These are phyloP conservation scores for Trametes polyzona DNA, from an alignment of 1,284 basidiomycete genomes.

Conservation along the genomic window DNA sequence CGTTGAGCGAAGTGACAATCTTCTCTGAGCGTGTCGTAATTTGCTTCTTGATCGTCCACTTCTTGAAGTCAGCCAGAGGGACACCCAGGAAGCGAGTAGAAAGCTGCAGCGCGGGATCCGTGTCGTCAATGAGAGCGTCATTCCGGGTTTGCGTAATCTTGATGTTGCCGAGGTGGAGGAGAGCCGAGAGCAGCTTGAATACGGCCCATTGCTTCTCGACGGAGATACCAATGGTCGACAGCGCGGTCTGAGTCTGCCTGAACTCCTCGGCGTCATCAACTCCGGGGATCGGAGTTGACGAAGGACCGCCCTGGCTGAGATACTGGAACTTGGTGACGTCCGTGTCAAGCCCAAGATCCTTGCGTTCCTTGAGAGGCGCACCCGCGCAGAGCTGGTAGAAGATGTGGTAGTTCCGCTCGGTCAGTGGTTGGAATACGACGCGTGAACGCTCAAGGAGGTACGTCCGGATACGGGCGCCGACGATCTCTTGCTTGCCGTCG, in stretches of 20 bases:
- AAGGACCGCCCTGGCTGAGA: conserved; percentile 90
- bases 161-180: conserved; percentile 97
- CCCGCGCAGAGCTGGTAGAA: conserved; percentile 99
- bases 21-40: conserved; percentile 94
- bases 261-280: conserved; percentile 98
- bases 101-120: conserved; percentile 80
- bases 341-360: conserved; percentile 88
- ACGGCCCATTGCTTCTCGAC: conserved; percentile 99
- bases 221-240: conserved; percentile 96
- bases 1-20: conserved; percentile 88
- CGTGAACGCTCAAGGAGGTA: conserved; percentile 97
- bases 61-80: conserved; percentile 93
- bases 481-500: conserved; percentile 93
- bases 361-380: conserved; percentile 92
- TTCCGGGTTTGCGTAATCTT: conserved; percentile 83
- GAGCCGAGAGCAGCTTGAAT: conserved; percentile 90
- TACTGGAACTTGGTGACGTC: conserved; percentile 92
- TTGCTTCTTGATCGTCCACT: conserved; percentile 99
- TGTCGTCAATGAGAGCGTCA: conserved; percentile 86
- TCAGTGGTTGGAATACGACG: conserved; percentile 95
- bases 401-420: conserved; percentile 99
- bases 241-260: conserved; percentile 88
- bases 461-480: conserved; percentile 96
- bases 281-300: conserved; percentile 84
- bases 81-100: conserved; percentile 92